Evolutionary conservation across 129 eudicot species (phyloP), one percentile per base, ranked within the genome.

Genomic region (Helianthus tuberosus): DNA sequence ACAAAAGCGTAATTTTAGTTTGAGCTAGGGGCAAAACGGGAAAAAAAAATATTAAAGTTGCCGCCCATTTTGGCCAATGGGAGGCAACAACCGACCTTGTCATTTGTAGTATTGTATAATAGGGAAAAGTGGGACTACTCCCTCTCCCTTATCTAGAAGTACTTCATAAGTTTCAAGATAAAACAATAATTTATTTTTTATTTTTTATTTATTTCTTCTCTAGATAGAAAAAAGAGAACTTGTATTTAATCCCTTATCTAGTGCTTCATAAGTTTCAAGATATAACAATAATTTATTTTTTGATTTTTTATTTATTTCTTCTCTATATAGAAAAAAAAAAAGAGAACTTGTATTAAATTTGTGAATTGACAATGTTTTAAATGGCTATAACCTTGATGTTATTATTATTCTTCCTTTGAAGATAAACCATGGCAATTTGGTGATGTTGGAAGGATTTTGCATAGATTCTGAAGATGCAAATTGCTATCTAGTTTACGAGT

Each of bases 351-450:
- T 6, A 11, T 4, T 5, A 13, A 29, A 29, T 13, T 11, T 5
- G 11, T 11, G 1, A 29, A 14, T 48, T 14, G n/a, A 14, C n/a
- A 11, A 3, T 25, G 9, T 39, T 11, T 10, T 11, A 27, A 10
- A 4, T 29, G 20, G 39, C 38, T 11, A 5, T 29, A 29, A 29
- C 27, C 7, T 8, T 49, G 23, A 8, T 64, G 15, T 25, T 27
- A 6, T 20, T 23, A 46, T 0, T 11, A 46, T 0, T 11, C 10
- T 48, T 8, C 72, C 15, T 27, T 68, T 86, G 79, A 71, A 94
- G 98, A 89, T 94, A 69, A 94, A 94, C 82, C 98, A 94, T 78
- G 98, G 98, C 51, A 94, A 85, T 78, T 79, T 94, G 76, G 98
- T 94, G 72, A 90, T 83, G 88, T 85, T 90, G 76, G 98, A 94